Conservation (phyloP, 2,329 filamentous ascomycete species). For the Geosmithia morbida region DNA sequence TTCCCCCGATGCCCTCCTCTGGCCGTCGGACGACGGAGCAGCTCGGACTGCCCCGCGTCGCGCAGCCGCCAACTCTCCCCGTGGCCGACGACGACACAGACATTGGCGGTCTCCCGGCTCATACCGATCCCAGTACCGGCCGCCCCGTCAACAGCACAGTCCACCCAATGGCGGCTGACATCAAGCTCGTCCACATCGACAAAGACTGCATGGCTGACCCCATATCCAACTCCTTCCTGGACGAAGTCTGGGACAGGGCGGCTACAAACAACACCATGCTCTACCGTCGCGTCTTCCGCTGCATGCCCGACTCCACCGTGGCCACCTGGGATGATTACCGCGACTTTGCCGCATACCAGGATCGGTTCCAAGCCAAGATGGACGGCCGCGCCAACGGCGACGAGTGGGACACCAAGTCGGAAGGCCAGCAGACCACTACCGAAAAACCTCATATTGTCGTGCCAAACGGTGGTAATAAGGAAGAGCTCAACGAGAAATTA, state of each 20-base stretch:
- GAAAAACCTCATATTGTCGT: slow-evolving; percentile 17
- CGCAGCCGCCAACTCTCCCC: slow-evolving; percentile 58
- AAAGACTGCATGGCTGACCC: slow-evolving; percentile 95
- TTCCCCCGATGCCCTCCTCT: slow-evolving; percentile 44
- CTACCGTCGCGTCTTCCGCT: slow-evolving; percentile 85
- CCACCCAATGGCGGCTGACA: slow-evolving; percentile 47
- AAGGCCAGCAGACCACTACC: slow-evolving; percentile 15
- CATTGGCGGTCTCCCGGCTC: slow-evolving; percentile 59
- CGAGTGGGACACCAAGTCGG: slow-evolving; percentile 27
- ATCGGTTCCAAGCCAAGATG: slow-evolving; percentile 59
- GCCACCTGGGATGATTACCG: slow-evolving; percentile 88
- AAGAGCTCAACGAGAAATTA: slow-evolving; percentile 26
- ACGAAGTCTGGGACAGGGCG: slow-evolving; percentile 75
- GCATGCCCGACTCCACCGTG: slow-evolving; percentile 93
- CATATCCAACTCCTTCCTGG: slow-evolving; percentile 64
- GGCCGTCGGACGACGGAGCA: slow-evolving; percentile 49
- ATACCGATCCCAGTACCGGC: slow-evolving; percentile 33
- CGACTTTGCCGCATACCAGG: slow-evolving; percentile 63
- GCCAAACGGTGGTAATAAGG: slow-evolving; percentile 12
- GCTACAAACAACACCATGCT: slow-evolving; percentile 94
- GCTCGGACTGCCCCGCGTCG: slow-evolving; percentile 51
- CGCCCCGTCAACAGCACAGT: slow-evolving; percentile 27
- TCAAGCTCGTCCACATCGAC: slow-evolving; percentile 59
- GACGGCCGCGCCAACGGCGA: slow-evolving; percentile 36
- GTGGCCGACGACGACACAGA: slow-evolving; percentile 67